Evolutionary conservation across 2,329 filamentous ascomycete species (phyloP), one percentile per base, ranked within the genome.

Genomic region (Colletotrichum gigasporum): DNA sequence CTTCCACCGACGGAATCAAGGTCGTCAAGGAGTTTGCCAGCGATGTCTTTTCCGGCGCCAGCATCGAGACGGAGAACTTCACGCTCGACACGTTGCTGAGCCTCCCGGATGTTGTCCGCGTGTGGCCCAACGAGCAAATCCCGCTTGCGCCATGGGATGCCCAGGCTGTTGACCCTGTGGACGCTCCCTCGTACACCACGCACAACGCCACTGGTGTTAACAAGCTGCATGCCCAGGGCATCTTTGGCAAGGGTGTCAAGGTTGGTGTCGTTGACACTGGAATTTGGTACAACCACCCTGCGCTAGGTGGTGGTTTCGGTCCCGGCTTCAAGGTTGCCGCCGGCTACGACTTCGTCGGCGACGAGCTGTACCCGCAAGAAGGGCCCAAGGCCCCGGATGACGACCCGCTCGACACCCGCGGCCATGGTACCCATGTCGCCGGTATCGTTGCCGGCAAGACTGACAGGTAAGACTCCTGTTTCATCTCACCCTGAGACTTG

Each of bases 221-320:
- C 35, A 74, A 71, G 61, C 73, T 80, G 3, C 78, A 80, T 45
- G 69, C 71, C 8, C 66, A 69, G 24, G 78, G 78, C 4, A 75
- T 79, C 37, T 72, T 72, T 14, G 79, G 79, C 4, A 76, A 75
- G 54, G 78, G 77, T 5, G 75, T 72, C 11, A 79, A 74, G 44
- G 70, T 80, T 32, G 78, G 77, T n/a, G 71, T 80, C 32, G 73
- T 80, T 30, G 78, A 80, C 51, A 79, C 77, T 2, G 78, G 78
- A 0, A 72, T 80, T 34, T 77, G 79, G 57, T 80, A 80, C 54
- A 75, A 73, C 2, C 78, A 80, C 55, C 69, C 72, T 51, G 75
- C 78, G 14, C 66, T 67, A 9, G 66, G 66, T 14, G 42, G 50
- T 3, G 66, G 66, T 7, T 59, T 66, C 16, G 66, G 66, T 7